Evolutionary conservation across 2,329 filamentous ascomycete species (phyloP).

Genomic region (Xylaria sp.): DNA sequence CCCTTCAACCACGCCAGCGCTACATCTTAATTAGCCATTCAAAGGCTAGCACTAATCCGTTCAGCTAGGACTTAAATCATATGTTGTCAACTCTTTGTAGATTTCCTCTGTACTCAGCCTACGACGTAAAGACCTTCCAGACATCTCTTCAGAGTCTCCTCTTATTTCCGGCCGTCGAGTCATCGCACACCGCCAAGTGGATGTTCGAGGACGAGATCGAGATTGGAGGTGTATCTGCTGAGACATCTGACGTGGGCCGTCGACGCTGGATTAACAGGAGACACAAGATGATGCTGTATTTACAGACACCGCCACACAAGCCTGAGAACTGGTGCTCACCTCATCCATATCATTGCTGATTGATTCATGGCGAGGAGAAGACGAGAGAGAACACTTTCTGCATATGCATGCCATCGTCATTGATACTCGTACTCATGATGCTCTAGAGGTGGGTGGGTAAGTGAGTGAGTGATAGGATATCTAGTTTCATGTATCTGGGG

Average conservation of each 20-base stretch:
- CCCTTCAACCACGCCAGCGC: not conserved
- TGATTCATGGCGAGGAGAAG: too few relatives aligned
- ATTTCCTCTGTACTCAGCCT: too few relatives aligned
- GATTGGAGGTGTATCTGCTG: not conserved
- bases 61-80: not conserved
- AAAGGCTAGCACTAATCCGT: too few relatives aligned
- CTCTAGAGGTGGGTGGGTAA: too few relatives aligned
- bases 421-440: too few relatives aligned
- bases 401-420: too few relatives aligned
- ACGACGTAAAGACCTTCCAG: not conserved
- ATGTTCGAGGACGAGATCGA: not conserved
- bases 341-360: too few relatives aligned
- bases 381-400: too few relatives aligned
- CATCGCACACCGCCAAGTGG: not conserved
- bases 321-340: too few relatives aligned
- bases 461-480: too few relatives aligned
- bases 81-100: not conserved
- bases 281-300: not conserved
- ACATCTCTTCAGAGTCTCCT: not conserved
- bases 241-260: not conserved
- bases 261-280: not conserved
- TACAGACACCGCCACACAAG: too few relatives aligned
- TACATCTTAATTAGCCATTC: not conserved
- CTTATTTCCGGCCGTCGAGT: not conserved
- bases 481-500: too few relatives aligned